Base-by-base conservation (phyloP, 2,329 filamentous ascomycete genomes). In the Mollisiaceae sp. region DNA sequence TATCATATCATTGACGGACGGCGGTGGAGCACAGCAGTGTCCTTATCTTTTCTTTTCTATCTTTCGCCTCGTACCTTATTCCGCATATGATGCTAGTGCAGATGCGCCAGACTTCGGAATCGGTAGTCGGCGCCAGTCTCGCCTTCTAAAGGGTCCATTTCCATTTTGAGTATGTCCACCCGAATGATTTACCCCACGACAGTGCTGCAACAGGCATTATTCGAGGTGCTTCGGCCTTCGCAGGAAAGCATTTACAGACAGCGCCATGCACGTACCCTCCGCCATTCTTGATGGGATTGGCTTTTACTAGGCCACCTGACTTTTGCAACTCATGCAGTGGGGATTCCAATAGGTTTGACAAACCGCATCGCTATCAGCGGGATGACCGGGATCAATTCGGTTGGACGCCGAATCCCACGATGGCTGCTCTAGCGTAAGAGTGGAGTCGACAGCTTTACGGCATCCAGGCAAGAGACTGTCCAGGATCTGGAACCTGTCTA, bases 401-500 rank as follows among this genome's bases (percentile, higher is more conserved):
- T 70, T 72, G 67, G 68, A 66, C 65, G 63, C 65, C 59, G 64
- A 47, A 45, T 55, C 54, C 60, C 58, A 67, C 64, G 58, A 68
- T 66, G 63, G 64, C 67, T 66, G 59, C 54, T 47, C 56, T 67
- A 68, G 67, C 64, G 65, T 61, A n/a, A 18, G 67, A 66, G 71
- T 70, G 68, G 71, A 65, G 63, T 68, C 39, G 35, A 58, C 45
- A 47, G 43, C 20, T 54, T 41, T 62, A 56, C 58, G 47, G 35
- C 60, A 64, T 65, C 62, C 63, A 63, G 64, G 56, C 41, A 54
- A 43, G 54, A 59, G 59, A 58, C 60, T 50, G 43, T 35, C 65
- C 63, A 63, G 57, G 60, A 47, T 65, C 59, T 39, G 60, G 60
- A 59, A 59, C 50, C 45, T 61, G 60, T 64, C 65, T 71, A 71